Base-by-base conservation (phyloP, 139 green algal species). In the Chlorella sorokiniana region DNA sequence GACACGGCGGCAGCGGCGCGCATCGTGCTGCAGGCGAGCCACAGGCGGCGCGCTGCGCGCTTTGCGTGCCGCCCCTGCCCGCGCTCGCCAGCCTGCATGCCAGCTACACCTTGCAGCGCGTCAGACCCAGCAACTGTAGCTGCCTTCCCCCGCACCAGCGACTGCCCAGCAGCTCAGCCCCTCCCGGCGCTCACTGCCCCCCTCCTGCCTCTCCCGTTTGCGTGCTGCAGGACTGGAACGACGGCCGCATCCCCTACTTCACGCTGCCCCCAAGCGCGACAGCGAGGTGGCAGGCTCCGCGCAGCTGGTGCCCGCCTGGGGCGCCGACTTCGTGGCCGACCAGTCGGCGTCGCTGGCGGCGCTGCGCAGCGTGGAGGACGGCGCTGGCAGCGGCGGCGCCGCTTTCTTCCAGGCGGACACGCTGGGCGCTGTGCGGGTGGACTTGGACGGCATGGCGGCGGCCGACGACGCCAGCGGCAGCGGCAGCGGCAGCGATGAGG, bases 181-280 rank as follows among this genome's bases (percentile, higher is more conserved):
- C n/a, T n/a, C n/a, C n/a, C n/a, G n/a, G n/a, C n/a, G n/a, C 59
- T 38, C 3, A 4, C 59, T 65, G 59, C 23, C 59, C 4, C 23
- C 8, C 33, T 51, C 0, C 33, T 23, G n/a, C 1, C 3, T 35
- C 10, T 40, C 35, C 27, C 33, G 33, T 22, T 33, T 42, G 9
- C 51, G 51, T 68, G 16, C 35, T 8, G 11, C 86, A 94, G 78
- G 96, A 99, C 87, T 99, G 97, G 97, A 97, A 97, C 83, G 89
- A 92, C 61, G 97, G 97, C 40, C 88, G 86, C 62, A 97, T 98
- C 69, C 92, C 93, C 3, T 98, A 95, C 92, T 98, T 92, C 92
- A 98, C 94, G 14, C 54, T 89, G 35, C 95, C 95, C 0, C 95
- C 4, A 73, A 84, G 65, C 86, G 88, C 1, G 56, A 79, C 37